phyloP scores from a whole-genome alignment of 106 monocot genomes.

The Dendrobium nobile region DNA sequence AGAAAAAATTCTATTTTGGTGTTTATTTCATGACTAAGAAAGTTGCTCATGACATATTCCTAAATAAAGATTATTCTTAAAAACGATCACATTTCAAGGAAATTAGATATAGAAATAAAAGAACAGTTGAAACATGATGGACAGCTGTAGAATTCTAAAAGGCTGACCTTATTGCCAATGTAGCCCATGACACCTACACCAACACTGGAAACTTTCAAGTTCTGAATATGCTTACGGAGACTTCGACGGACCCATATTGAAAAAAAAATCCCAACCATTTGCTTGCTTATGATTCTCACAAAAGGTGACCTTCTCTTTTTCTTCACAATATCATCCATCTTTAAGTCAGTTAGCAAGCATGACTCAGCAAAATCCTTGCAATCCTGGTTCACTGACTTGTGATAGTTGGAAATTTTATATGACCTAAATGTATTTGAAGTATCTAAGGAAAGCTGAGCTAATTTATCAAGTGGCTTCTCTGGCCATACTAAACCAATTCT shows the following conservation, averaged over 20 bases:
- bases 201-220: conserved; percentile 58
- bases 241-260: conserved; percentile 68
- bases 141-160: conserved; percentile 1
- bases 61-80: neutral
- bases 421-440: conserved; percentile 22
- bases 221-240: conserved; percentile 53
- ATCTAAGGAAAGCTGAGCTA: conserved; percentile 18
- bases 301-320: conserved; percentile 49
- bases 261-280: conserved; percentile 74
- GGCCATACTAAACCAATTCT: conserved; percentile 62
- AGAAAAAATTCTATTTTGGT: neutral
- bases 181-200: conserved; percentile 73
- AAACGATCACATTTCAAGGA: neutral
- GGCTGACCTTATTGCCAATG: conserved; percentile 65
- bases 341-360: conserved; percentile 17
- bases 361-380: conserved; percentile 8
- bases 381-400: conserved; percentile 36
- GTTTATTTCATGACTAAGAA: neutral
- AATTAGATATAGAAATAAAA: neutral
- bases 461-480: conserved; percentile 37
- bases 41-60: neutral
- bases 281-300: conserved; percentile 72
- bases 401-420: conserved; percentile 31
- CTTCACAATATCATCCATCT: conserved; percentile 13
- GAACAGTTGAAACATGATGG: neutral